Conservation (phyloP, 495 filamentous ascomycete species). For the Usnea hakonensis region DNA sequence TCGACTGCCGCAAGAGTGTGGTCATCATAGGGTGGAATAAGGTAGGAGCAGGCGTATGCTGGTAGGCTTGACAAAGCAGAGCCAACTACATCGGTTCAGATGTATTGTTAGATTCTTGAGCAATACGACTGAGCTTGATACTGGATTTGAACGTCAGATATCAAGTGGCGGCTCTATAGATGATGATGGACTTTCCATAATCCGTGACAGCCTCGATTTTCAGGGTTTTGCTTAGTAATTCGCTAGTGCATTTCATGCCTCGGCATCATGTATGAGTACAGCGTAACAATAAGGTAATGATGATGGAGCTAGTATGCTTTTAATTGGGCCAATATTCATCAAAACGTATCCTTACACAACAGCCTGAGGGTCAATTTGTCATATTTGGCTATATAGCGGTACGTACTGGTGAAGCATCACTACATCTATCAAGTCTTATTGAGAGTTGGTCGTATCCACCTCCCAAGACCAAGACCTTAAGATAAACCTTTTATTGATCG, state of each 20-base stretch:
- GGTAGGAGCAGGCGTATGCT: neutral
- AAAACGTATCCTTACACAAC: too few relatives aligned
- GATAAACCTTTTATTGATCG: neutral
- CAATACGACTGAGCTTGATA: neutral
- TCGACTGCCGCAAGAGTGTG: conserved; percentile 56
- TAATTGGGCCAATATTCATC: too few relatives aligned
- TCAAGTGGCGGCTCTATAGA: neutral
- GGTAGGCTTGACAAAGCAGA: neutral
- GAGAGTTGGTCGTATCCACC: neutral
- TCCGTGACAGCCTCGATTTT: neutral
- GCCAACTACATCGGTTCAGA: neutral
- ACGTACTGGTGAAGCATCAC: too few relatives aligned
- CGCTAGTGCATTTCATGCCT: too few relatives aligned
- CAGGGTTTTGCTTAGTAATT: neutral
- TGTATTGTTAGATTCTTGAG: neutral
- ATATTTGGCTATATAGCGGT: too few relatives aligned
- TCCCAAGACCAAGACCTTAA: neutral
- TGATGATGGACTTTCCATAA: neutral
- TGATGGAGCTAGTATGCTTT: too few relatives aligned
- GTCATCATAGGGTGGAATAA: conserved; percentile 43
- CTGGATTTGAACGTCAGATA: neutral
- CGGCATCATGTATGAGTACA: too few relatives aligned
- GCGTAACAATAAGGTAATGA: too few relatives aligned
- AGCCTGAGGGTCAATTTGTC: too few relatives aligned
- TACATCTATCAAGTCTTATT: too few relatives aligned